Base-by-base conservation (phyloP, 768 basidiomycete species). In the Hypsizygus marmoreus region DNA sequence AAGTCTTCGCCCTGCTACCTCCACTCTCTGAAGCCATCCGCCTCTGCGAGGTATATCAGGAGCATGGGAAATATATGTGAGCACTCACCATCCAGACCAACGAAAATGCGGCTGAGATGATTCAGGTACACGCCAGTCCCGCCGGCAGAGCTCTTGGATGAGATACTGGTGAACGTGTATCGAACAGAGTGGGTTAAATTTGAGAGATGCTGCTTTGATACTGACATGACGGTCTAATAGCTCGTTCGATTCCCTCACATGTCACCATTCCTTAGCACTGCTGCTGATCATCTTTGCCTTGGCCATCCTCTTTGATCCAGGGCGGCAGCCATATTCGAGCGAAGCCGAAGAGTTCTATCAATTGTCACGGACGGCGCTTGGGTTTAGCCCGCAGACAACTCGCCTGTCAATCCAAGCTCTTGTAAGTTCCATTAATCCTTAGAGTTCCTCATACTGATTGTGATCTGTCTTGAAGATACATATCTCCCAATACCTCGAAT, bases 281-380 rank as follows among this genome's bases (percentile, higher is more conserved):
- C 70, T 90, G 14, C 86, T 83, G 58, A 74, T 76, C 32, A 61
- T 88, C 10, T 81, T 91, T 50, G 79, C 86, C 4, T 71, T 90
- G 19, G 86, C 77, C 0, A 65, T 74, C 0, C 68, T 87, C n/a
- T 81, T 86, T 51, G 83, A 86, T 56, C 70, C 73, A 4, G 57
- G 66, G 37, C 59, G 63, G 6, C 72, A 73, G 1, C 67, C 80
- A 29, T 77, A 75, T 53, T 69, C 76, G 5, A 57, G 74, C 11
- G 75, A 81, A 43, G 77, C 85, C 6, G 70, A 80, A 29, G 81
- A 84, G 40, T 89, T 81, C 55, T 82, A 81, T 53, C 65, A 80
- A 38, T 64, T 89, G 6, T 70, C 85, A 2, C 74, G 79, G 1
- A 73, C 79, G 2, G 66, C 79, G 2, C 60, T 86, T 14, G 67